A percentile compares a stretch with the other conserved stretches of the same genome.
Conservation (phyloP, 1,139 yeast species). For the Nakaseomyces sp. region DNA sequence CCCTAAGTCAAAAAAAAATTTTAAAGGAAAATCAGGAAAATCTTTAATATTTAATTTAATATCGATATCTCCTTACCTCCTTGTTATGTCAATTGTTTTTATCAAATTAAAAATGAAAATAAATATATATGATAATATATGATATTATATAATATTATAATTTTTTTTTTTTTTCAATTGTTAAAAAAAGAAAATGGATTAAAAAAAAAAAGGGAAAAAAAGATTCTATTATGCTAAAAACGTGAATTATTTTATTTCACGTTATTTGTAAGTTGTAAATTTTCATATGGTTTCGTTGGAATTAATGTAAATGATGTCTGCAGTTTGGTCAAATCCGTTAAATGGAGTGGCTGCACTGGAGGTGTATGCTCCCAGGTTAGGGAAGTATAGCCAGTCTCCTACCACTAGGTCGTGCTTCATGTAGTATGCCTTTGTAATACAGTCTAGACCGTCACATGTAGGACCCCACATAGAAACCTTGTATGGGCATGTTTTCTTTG, state of each 20-base stretch:
- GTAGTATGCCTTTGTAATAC: constrained; percentile 48
- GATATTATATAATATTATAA: no score
- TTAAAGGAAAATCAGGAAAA: background rate
- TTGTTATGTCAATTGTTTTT: no score
- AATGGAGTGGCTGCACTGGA: constrained; percentile 81
- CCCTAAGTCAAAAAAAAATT: background rate
- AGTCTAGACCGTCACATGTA: constrained; percentile 94
- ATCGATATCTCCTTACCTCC: no score
- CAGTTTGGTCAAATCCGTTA: constrained; percentile 68
- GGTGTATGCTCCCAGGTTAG: constrained; percentile 88
- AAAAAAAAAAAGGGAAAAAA: background rate
- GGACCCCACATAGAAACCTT: constrained; percentile 91
- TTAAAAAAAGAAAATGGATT: background rate
- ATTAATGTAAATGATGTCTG: constrained; percentile 54
- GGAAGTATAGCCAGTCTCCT: constrained; percentile 91
- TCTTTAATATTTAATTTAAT: no score
- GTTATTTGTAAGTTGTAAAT: no score
- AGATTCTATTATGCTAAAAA: background rate
- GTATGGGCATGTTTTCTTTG: constrained; percentile 17
- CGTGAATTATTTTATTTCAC: no score
- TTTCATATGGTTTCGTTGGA: constrained; percentile 2
- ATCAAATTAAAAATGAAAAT: no score
- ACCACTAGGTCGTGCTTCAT: constrained; percentile 56
- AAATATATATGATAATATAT: no score
- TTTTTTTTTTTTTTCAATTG: background rate